phyloP scores from a whole-genome alignment of 2,329 filamentous ascomycete genomes.

The Grosmannia serpens region DNA sequence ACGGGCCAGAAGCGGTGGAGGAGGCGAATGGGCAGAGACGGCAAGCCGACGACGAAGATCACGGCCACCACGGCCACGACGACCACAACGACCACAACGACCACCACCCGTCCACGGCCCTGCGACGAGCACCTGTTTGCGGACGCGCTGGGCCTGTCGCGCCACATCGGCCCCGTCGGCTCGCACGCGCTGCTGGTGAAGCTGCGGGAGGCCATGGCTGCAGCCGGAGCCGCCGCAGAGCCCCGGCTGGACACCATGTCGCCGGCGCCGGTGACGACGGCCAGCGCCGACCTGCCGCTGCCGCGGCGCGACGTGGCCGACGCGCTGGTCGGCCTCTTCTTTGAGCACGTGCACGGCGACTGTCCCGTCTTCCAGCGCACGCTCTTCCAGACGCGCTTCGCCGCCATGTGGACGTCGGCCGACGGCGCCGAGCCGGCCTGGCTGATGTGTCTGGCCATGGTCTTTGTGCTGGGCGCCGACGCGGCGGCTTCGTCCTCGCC shows the following conservation, averaged over 20 bases:
- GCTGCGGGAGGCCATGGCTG: slow-evolving; percentile 9
- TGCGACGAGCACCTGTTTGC: slow-evolving; percentile 10
- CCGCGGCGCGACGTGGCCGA: slow-evolving; percentile 12
- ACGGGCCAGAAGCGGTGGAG: not conserved
- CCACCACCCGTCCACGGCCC: too few relatives aligned
- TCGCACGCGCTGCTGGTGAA: slow-evolving; percentile 10
- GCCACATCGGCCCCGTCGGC: slow-evolving; percentile 10
- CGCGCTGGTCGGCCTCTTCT: slow-evolving; percentile 9
- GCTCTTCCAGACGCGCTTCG: slow-evolving; percentile 12
- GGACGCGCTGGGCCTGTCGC: slow-evolving; percentile 7
- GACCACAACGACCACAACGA: not conserved
- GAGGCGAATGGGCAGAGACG: not conserved
- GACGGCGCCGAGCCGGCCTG: slow-evolving; percentile 9
- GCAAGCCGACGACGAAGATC: too few relatives aligned
- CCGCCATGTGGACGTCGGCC: slow-evolving; percentile 7
- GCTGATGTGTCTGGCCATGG: slow-evolving; percentile 13
- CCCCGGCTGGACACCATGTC: not conserved
- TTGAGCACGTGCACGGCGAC: slow-evolving; percentile 11
- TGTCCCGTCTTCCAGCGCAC: slow-evolving; percentile 11
- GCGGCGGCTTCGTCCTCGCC: not conserved
- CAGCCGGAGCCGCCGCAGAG: not conserved
- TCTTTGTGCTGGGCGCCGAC: slow-evolving; percentile 12
- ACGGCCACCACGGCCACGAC: not conserved
- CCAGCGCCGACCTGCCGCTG: slow-evolving; percentile 2
- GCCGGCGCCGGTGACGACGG: not conserved